Percentiles rank a stretch among this genome's conserved stretches.
Evolutionary conservation across 108 stramenopile species (phyloP).

Genomic region (Aureococcus anophagefferens): DNA sequence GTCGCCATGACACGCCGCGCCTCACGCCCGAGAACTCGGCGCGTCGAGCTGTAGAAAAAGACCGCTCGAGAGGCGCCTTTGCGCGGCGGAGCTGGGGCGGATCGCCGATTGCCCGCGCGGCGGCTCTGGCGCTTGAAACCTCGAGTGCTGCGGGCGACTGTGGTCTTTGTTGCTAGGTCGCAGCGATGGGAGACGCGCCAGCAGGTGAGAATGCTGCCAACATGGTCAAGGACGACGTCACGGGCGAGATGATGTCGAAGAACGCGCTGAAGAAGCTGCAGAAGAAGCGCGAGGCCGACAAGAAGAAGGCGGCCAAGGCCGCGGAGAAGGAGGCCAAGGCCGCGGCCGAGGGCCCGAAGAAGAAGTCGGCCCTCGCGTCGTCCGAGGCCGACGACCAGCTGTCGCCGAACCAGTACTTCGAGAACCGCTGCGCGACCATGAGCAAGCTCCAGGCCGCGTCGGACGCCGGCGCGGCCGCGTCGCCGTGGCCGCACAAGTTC

Average conservation of each 20-base stretch:
- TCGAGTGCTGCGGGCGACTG: no score
- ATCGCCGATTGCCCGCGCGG: no score
- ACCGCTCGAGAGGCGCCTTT: no score
- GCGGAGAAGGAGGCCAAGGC: constrained; percentile 21
- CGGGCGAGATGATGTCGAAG: constrained; percentile 18
- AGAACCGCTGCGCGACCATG: neutral
- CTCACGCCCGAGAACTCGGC: no score
- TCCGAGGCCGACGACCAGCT: neutral
- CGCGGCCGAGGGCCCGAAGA: neutral
- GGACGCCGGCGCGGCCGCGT: constrained; percentile 45
- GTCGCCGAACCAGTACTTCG: neutral
- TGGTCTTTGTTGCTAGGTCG: no score
- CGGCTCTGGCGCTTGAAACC: no score
- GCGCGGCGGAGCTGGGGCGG: no score
- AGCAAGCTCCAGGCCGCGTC: neutral
- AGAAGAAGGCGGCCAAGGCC: constrained; percentile 47
- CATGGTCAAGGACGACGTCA: neutral
- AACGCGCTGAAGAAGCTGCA: constrained; percentile 35
- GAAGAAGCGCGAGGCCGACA: constrained; percentile 29
- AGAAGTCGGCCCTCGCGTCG: neutral
- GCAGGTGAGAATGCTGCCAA: no score
- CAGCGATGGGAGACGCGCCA: no score
- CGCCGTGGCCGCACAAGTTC: constrained; percentile 99
- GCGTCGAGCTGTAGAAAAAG: no score
- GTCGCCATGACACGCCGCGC: no score